Evolutionary conservation across 2,329 filamentous ascomycete species (phyloP).

Genomic region (Sporothrix schenckii): DNA sequence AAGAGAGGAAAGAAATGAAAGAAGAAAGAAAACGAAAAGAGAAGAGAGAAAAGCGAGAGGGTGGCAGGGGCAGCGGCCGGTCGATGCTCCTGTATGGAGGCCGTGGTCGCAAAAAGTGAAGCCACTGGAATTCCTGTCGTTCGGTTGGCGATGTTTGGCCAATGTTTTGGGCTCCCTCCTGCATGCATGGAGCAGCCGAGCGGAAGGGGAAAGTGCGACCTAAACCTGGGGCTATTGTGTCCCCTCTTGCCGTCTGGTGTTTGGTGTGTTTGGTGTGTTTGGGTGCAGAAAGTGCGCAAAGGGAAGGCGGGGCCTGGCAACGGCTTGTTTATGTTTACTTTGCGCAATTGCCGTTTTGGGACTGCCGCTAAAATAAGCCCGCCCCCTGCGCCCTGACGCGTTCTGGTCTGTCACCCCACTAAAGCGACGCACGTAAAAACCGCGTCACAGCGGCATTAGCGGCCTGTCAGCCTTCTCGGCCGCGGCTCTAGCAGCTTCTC

Average conservation of each 20-base stretch:
- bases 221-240: not conserved
- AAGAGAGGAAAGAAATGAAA: not conserved
- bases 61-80: not conserved
- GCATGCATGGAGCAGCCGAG: slow-evolving; percentile 2
- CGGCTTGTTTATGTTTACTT: slow-evolving; percentile 47
- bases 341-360: slow-evolving; percentile 32
- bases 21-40: slow-evolving; percentile 28
- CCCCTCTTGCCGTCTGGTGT: not conserved
- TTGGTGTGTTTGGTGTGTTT: not conserved
- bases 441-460: slow-evolving; percentile 28
- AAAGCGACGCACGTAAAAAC: slow-evolving; percentile 10
- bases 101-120: slow-evolving; percentile 25
- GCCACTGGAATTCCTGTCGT: slow-evolving; percentile 13
- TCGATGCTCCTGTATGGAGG: not conserved
- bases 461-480: slow-evolving; percentile 20
- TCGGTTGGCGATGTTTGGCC: slow-evolving; percentile 26
- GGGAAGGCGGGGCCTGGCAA: slow-evolving; percentile 32
- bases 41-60: not conserved
- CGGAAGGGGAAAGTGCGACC: slow-evolving; percentile 18
- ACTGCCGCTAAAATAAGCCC: slow-evolving; percentile 14
- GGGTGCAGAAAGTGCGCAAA: not conserved
- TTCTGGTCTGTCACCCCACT: slow-evolving; percentile 20
- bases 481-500: slow-evolving; percentile 14
- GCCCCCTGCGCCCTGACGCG: slow-evolving; percentile 4
- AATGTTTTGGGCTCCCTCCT: slow-evolving; percentile 19